Evolutionary conservation across 257 asterid genomes (phyloP), one percentile per base, ranked within the genome.

Genomic region (Gentiana straminea): DNA sequence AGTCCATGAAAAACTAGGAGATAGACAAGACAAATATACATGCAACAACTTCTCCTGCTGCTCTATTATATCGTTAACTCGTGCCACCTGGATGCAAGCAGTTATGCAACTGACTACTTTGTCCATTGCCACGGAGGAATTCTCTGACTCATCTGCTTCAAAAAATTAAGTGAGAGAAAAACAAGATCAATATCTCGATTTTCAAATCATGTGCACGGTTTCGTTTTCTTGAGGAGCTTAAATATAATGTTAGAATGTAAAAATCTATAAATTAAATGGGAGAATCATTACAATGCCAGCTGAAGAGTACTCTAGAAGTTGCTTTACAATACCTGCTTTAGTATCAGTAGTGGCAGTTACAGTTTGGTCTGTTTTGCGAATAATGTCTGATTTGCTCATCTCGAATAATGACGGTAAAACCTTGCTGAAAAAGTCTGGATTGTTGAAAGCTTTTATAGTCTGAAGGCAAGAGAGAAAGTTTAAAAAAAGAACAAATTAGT

Each of bases 1-100:
- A 54, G 87, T 75, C 98, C 98, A 91, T 3, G 89, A 65, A 74
- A 79, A 77, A 62, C 72, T 78, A 68, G 95, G 84, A 24, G 90
- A 80, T 55, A 87, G 84, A 49, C 89, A 91, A 35, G 70, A 63
- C 52, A 72, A 44, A 69, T 79, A 73, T 58, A 83, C 58, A 66
- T 77, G 76, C 68, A 85, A 59, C 68, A 91, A 75, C 70, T 79
- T 74, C 67, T 72, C 70, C 79, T 64, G 78, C 69, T 77, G 94
- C 71, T 70, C 74, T 63, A 91, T 71, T 62, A 91, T 80, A 78
- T 91, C 97, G n/a, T 59, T 60, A 45, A 81, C 55, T 59, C 54
- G 43, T 34, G 95, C 98, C 66, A 91, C 92, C 34, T 77, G 79
- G 65, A 87, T 71, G 77, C 84, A 75, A 33, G 95, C 81, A 48